These are phyloP conservation scores for Suillus brevipes DNA, from an alignment of 768 basidiomycete species.

Conservation along the genomic window DNA sequence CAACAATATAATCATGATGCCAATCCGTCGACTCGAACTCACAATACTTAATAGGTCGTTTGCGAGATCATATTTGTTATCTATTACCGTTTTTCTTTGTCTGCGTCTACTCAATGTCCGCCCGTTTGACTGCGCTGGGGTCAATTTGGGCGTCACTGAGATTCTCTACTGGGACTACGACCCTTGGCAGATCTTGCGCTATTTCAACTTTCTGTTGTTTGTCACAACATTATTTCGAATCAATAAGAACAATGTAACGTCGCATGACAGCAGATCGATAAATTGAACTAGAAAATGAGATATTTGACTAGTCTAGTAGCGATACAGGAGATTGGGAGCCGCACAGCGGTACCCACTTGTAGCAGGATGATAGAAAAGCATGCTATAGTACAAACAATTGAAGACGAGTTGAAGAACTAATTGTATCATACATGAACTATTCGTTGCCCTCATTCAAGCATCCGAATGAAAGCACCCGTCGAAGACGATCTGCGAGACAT, in stretches of 20 bases:
- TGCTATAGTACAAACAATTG: not conserved
- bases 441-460: slow-evolving; percentile 4
- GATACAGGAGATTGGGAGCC: not conserved
- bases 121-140: too few relatives aligned
- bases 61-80: not conserved
- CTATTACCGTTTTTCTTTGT: not conserved
- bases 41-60: not conserved
- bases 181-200: not conserved
- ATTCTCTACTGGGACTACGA: not conserved
- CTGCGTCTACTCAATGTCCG: not conserved
- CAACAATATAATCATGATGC: too few relatives aligned
- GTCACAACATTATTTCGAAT: not conserved
- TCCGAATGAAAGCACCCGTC: slow-evolving; percentile 28
- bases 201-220: not conserved
- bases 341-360: not conserved
- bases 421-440: not conserved
- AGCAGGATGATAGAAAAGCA: not conserved
- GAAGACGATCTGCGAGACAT: slow-evolving; percentile 25
- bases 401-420: not conserved
- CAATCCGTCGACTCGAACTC: too few relatives aligned
- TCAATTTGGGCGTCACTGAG: not conserved
- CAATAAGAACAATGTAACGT: not conserved
- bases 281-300: not conserved
- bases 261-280: not conserved
- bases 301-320: not conserved